Evolutionary conservation across 2,329 filamentous ascomycete species (phyloP).

Genomic region (Pseudogymnoascus destructans): DNA sequence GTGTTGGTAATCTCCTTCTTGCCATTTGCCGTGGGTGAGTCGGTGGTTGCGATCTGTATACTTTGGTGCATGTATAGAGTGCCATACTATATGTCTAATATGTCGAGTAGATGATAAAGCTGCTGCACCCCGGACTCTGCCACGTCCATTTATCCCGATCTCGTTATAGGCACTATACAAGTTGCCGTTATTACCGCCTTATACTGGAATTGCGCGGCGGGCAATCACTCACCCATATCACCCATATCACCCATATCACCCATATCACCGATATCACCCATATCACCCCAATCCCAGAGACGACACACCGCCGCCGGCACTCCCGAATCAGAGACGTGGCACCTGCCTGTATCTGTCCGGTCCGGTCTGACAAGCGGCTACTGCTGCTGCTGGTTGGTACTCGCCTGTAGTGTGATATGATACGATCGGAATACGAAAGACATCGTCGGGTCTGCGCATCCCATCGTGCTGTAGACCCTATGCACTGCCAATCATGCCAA

Average conservation of each 20-base stretch:
- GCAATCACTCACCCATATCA: not conserved
- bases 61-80: not conserved
- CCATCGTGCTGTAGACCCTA: not conserved
- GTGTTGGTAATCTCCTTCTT: not conserved
- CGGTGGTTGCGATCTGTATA: not conserved
- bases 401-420: not conserved
- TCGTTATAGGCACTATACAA: not conserved
- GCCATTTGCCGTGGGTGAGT: not conserved
- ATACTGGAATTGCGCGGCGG: not conserved
- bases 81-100: not conserved
- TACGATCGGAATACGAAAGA: constrained; percentile 1
- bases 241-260: too few relatives aligned
- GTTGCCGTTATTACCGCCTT: not conserved
- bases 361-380: not conserved
- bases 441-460: not conserved
- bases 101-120: not conserved
- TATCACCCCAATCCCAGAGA: not conserved
- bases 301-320: not conserved
- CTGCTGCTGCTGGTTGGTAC: not conserved
- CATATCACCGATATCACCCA: too few relatives aligned
- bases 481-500: not conserved
- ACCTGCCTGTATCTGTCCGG: not conserved
- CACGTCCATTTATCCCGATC: not conserved
- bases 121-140: constrained; percentile 3
- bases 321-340: not conserved